Base-by-base conservation (phyloP, 2,329 filamentous ascomycete species). In the Coniochaeta prunicola region DNA sequence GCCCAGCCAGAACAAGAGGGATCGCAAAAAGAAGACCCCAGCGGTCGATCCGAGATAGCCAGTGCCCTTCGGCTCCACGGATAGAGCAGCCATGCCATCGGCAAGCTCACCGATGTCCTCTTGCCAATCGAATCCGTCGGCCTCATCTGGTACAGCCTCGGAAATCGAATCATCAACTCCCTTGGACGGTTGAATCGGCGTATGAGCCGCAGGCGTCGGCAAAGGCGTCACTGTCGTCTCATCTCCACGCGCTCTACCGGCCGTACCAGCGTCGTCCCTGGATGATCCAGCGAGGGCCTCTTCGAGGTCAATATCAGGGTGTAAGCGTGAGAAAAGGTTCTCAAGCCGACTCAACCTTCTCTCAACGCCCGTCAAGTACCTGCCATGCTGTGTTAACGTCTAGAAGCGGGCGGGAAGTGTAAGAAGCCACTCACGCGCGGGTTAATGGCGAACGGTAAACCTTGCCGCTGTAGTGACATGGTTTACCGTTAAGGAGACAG, bases 1-100 rank as follows among this genome's bases (percentile, higher is more conserved):
- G 57, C 56, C 68, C 17, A 65, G 61, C 62, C 68, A 65, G 26
- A 64, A 63, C 9, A 69, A 61, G 9, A 70, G 58, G 3, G 66
- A 67, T 19, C 69, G 62, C 13, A 71, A 61, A 36, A 71, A 71
- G 57, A 67, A 70, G 8, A 68, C 69, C 9, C 65, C 68, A 8
- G 68, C 66, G 13, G 68, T 68, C 50, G 68, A 69, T 45, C 69
- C 68, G 19, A 73, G 59, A 60, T 73, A 74, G 6, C 71, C 71
- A 15, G 69, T 64, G 9, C 71, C 71, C 36, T 66, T 69, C 1
- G 70, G 70, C 26, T 72, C 67, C n/a, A 74, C 68, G 2, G 70
- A 69, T 15, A 74, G 58, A 1, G 71, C 67, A 15, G 71, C 70
- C 70, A 73, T 73, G 19, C 71, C 71, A 64, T 73, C 71, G 1